Evolutionary conservation across 164 flowering plant genomes (phyloP), one percentile per base, ranked within the genome.

Genomic region (Tinospora cordifolia): DNA sequence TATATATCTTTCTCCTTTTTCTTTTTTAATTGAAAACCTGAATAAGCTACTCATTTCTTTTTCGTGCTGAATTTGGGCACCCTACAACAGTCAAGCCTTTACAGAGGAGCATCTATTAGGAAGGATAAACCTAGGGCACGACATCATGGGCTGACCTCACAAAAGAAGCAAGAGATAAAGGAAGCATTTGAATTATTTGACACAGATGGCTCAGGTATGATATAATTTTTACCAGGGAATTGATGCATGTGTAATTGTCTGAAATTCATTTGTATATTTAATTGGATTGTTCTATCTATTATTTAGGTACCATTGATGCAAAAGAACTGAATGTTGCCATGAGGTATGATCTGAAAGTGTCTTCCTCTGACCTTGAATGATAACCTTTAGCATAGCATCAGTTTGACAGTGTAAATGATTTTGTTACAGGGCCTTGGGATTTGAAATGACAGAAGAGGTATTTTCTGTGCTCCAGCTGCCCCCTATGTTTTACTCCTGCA

Each of bases 371-470:
- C 59, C 59, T 17, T 51, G 19, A 47, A n/a, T 51, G 59, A 51
- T 51, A 17, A 0, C 19, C 59, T 51, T 51, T 51, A 6, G 1
- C 19, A 51, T 51, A 8, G 19, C n/a, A 51, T 41, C 21, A 51
- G 59, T 51, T 51, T 51, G 59, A n/a, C 21, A 51, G 19, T 3
- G 8, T 51, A 14, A 41, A 57, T 71, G 40, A 66, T 81, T 63
- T 66, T 40, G 19, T 40, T 69, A 64, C 94, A 95, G 99, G 89
- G 98, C 98, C 24, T 82, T 95, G 79, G 99, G 99, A 17, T 95
- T 95, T 70, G 99, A 95, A 82, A 87, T 89, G 95, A 92, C 90
- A 8, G 99, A 92, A 75, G 96, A 90, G 97, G 99, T 92, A 88
- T 71, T 17, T 24, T 69, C 39, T 69, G 41, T 59, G n/a, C 11